These are phyloP conservation scores for Solanum hybrid DNA, from an alignment of 305 asterid genomes.

Conservation along the genomic window DNA sequence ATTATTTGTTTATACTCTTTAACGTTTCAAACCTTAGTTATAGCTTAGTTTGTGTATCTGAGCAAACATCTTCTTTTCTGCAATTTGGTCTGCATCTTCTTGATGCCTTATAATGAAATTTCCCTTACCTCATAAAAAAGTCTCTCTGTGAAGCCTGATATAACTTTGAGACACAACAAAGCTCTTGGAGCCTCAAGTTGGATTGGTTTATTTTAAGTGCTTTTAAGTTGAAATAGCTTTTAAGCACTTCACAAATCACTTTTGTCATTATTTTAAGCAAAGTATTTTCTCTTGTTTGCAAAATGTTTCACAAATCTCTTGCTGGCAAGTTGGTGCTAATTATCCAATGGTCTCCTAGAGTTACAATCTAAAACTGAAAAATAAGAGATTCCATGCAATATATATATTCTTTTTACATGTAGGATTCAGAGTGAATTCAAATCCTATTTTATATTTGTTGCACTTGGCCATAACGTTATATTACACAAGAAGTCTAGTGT, in stretches of 20 bases:
- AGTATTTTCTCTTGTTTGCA: background rate
- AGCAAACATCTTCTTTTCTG: background rate
- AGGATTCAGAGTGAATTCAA: background rate
- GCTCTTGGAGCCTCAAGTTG: background rate
- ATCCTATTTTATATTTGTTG: background rate
- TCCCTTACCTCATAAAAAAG: background rate
- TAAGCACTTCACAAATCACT: background rate
- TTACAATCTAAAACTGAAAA: background rate
- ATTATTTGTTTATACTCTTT: background rate
- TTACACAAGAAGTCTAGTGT: background rate
- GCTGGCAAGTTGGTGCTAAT: background rate
- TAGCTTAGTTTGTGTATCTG: background rate
- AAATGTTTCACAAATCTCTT: background rate
- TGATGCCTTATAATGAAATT: background rate
- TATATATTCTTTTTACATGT: background rate
- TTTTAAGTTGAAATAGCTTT: background rate
- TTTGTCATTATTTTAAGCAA: background rate
- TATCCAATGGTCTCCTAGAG: background rate
- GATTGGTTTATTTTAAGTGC: background rate
- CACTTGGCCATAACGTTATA: background rate
- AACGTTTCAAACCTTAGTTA: background rate
- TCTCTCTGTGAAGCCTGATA: background rate
- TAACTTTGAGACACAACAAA: background rate
- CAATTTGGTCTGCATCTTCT: background rate
- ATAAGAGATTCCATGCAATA: background rate